Percentiles rank a stretch among this genome's conserved stretches.
These are phyloP conservation scores for Luzula sylvatica DNA, from an alignment of 176 grass and related monocot genomes.

Conservation along the genomic window DNA sequence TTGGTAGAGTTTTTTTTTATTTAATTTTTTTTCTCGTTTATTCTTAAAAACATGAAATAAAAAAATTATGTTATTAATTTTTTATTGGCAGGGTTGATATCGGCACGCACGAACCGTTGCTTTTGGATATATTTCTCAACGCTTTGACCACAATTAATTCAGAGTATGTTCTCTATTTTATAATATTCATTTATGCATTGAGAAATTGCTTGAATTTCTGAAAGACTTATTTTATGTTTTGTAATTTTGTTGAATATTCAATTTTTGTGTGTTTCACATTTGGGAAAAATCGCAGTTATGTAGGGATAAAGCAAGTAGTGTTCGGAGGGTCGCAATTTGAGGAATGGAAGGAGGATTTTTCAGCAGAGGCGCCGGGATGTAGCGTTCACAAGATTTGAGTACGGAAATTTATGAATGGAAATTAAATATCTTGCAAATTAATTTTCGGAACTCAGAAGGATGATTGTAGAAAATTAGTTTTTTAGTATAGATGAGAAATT, in stretches of 20 bases:
- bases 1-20: slow-evolving; percentile 49
- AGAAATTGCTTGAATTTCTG: neutral
- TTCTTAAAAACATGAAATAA: slow-evolving; percentile 6
- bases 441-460: too few species aligned
- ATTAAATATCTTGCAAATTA: neutral
- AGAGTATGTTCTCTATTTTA: slow-evolving; percentile 55
- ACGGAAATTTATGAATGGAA: slow-evolving; percentile 1
- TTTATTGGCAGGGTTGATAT: slow-evolving; percentile 85
- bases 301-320: slow-evolving; percentile 78
- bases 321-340: slow-evolving; percentile 71
- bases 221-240: slow-evolving; percentile 2
- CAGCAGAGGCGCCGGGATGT: slow-evolving; percentile 60
- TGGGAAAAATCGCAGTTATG: slow-evolving; percentile 41
- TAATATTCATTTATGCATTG: neutral
- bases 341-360: slow-evolving; percentile 70
- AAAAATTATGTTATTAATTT: too few species aligned
- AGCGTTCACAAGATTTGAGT: slow-evolving; percentile 60
- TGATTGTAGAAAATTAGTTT: too few species aligned
- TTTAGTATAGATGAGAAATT: too few species aligned
- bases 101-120: slow-evolving; percentile 66
- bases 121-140: slow-evolving; percentile 84
- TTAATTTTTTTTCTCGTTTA: neutral
- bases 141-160: slow-evolving; percentile 65
- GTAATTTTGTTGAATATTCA: slow-evolving; percentile 3
- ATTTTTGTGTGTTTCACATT: slow-evolving; percentile 23